Base-by-base conservation (phyloP, 2,329 filamentous ascomycete genomes). In the Aureobasidium namibiae region DNA sequence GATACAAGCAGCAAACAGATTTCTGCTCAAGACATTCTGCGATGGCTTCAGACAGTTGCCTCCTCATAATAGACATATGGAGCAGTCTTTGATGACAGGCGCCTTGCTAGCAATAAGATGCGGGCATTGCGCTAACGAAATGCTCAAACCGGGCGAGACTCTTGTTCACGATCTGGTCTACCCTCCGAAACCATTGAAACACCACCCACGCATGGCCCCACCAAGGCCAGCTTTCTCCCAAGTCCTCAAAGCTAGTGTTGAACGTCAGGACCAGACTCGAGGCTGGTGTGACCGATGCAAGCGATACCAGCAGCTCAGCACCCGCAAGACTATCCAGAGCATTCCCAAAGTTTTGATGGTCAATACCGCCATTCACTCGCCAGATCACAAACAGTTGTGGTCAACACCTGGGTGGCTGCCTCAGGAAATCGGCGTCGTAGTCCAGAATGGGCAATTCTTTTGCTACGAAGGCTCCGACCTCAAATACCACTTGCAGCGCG, bases 241-340 rank as follows among this genome's bases (percentile, higher is more conserved):
- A 68, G 85, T 96, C 48, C 77, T 99, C n/a, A 96, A 96, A 71
- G 85, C 85, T 56, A 96, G 91, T 64, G 87, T 99, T 31, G 92
- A 97, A 73, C 82, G 90, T 56, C 90, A 96, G 70, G 88, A 89
- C 11, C 90, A 89, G 48, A 91, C 89, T 45, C 85, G 92, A 67
- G 94, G 94, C 7, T 99, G 92, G 92, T 99, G 94, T 70, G 87
- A 87, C 64, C 85, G 87, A 68, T 99, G 95, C 70, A 88, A 91
- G 65, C 83, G 90, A 24, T 97, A 99, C 70, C 91, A 96, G 72
- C 88, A 88, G 56, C 84, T 97, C 56, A 84, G 87, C 11, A 95
- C 90, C 21, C 82, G 89, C 61, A 95, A 95, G 69, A 89, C 87
- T 0, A 88, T 97, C 3, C 87, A 90, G 65, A 85, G 82, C 41